These are phyloP conservation scores for Apiotrichum akiyoshidainum DNA, from an alignment of 1,284 basidiomycete species.

Conservation along the genomic window DNA sequence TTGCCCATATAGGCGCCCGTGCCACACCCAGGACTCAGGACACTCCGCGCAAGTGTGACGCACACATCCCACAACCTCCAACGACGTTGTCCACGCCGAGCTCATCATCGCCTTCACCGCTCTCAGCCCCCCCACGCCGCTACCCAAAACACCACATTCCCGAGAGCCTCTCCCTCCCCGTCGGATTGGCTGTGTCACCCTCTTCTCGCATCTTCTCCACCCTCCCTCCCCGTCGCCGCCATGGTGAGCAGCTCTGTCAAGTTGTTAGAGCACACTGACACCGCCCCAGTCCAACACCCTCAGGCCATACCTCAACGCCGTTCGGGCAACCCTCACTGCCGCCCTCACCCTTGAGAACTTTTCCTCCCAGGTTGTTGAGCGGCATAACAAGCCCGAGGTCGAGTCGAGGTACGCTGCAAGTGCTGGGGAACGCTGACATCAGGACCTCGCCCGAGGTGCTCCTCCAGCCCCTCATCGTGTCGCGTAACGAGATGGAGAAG, in stretches of 20 bases:
- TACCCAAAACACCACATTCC: not conserved
- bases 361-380: constrained; percentile 92
- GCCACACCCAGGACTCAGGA: not conserved
- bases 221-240: not conserved
- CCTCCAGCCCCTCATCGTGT: constrained; percentile 86
- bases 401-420: constrained; percentile 65
- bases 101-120: not conserved
- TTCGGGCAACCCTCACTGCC: constrained; percentile 93
- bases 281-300: constrained; percentile 61
- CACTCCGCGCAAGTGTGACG: not conserved
- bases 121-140: not conserved
- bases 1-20: too few relatives aligned
- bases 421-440: constrained; percentile 1
- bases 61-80: not conserved
- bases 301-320: constrained; percentile 92
- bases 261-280: constrained; percentile 2
- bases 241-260: constrained; percentile 7
- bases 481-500: constrained; percentile 92
- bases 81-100: not conserved
- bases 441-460: constrained; percentile 91
- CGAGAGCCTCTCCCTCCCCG: not conserved
- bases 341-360: constrained; percentile 97
- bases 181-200: not conserved
- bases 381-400: constrained; percentile 94
- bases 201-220: not conserved